Percentiles rank a stretch among this genome's conserved stretches.
phyloP scores from a whole-genome alignment of 805 yeast species.

The Candida michaelii region DNA sequence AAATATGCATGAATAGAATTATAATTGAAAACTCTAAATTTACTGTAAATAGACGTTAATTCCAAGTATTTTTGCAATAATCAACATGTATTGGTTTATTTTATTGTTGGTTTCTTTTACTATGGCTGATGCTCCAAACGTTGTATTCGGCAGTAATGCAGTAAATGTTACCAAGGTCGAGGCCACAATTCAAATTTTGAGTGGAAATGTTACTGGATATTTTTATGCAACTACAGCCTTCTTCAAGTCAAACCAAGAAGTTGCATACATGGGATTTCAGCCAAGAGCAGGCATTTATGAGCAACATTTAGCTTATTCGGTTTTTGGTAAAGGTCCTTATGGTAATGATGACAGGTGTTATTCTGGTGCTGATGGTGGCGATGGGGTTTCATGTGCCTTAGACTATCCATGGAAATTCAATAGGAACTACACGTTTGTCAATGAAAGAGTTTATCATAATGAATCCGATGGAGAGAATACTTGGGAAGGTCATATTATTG shows the following conservation, averaged over 20 bases:
- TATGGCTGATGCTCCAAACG: not conserved
- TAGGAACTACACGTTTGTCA: slow-evolving; percentile 13
- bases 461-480: slow-evolving; percentile 9
- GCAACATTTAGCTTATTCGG: slow-evolving; percentile 15
- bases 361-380: slow-evolving; percentile 17
- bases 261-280: slow-evolving; percentile 15
- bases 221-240: slow-evolving; percentile 13
- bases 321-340: slow-evolving; percentile 11
- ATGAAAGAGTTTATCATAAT: slow-evolving; percentile 2
- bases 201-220: slow-evolving; percentile 13
- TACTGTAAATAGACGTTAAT: no score
- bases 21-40: no score
- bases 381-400: slow-evolving; percentile 12
- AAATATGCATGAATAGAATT: no score
- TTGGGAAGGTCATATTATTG: slow-evolving; percentile 14
- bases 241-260: slow-evolving; percentile 3
- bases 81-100: not conserved
- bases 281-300: slow-evolving; percentile 10
- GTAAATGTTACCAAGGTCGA: not conserved
- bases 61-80: not conserved
- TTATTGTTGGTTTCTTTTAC: not conserved
- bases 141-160: not conserved
- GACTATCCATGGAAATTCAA: slow-evolving; percentile 13
- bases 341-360: slow-evolving; percentile 7
- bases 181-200: slow-evolving; percentile 6